Conservation (phyloP, 2,329 filamentous ascomycete species). For the Mollisia scopiformis region DNA sequence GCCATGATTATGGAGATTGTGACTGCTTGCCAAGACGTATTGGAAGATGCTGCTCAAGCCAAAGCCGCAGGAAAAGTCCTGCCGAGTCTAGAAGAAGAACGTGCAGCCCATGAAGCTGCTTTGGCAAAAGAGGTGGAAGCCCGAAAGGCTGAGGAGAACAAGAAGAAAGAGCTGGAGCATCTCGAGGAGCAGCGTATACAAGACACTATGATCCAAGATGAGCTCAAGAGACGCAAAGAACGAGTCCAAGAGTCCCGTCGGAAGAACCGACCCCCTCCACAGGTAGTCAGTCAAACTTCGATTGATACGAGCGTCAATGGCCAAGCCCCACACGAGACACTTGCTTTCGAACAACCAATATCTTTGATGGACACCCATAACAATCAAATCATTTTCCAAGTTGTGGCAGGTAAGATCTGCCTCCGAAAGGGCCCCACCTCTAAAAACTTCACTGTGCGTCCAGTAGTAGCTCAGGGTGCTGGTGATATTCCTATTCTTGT, state of each 20-base stretch:
- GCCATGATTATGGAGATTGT: conserved; percentile 54
- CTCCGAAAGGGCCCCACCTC: conserved; percentile 69
- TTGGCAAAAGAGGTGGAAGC: conserved; percentile 60
- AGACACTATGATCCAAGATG: conserved; percentile 72
- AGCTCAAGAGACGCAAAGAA: conserved; percentile 68
- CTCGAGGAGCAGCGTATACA: conserved; percentile 72
- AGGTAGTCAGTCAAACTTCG: conserved; percentile 27
- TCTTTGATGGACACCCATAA: conserved; percentile 64
- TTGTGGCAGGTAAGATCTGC: conserved; percentile 70
- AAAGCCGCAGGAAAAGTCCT: conserved; percentile 76
- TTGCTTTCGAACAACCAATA: conserved; percentile 71
- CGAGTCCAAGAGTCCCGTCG: conserved; percentile 66
- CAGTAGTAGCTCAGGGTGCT: conserved; percentile 53
- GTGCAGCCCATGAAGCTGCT: conserved; percentile 78
- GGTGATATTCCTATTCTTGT: conserved; percentile 64
- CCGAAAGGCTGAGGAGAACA: conserved; percentile 48
- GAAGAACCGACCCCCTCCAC: conserved; percentile 51
- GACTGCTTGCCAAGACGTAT: conserved; percentile 61
- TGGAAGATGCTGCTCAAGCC: conserved; percentile 84
- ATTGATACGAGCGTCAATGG: conserved; percentile 33
- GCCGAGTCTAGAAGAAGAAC: conserved; percentile 87
- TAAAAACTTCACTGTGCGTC: conserved; percentile 72
- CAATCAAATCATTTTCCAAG: conserved; percentile 68
- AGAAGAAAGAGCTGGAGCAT: conserved; percentile 55
- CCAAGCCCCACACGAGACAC: conserved; percentile 38